Evolutionary conservation across 2,329 filamentous ascomycete genomes (phyloP), one percentile per base, ranked within the genome.

Genomic region (Ambrosiella cleistominuta): DNA sequence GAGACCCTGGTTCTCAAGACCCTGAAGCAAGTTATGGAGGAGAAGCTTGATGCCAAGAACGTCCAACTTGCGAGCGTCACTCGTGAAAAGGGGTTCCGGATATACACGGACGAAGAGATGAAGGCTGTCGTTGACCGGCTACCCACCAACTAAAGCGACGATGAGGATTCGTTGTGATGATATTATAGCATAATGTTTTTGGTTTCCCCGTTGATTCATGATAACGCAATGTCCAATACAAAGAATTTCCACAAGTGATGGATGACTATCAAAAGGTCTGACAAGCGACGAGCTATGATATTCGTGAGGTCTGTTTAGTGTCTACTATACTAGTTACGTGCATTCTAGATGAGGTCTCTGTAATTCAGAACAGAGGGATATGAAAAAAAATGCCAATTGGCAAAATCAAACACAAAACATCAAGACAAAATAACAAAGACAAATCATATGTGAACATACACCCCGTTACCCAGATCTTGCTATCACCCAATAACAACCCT

Each of bases 11-110:
- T 95, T 56, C 77, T 98, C 67, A 97, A 97, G 81, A 98, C 93
- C 42, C 72, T 98, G 70, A 98, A 97, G 80, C 93, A 98, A 75
- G 93, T 98, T 65, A 98, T 98, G 93, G 93, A 98, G 75, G 93
- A 98, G 82, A 98, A 98, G 77, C 79, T 98, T 61, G 93, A 98
- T 70, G 81, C 89, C 63, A 98, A 98, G 81, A 98, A 98, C 69
- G 93, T 98, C 64, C 93, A 98, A 76, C 73, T 98, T 65, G 93
- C 93, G 57, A 97, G 91, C 69, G 93, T 98, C 60, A 98, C 93
- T 62, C 95, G 90, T 78, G 91, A 96, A 64, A 91, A 87, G 74
- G 93, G 93, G 59, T 98, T 98, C 79, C 85, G 88, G 75, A 96
- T 98, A 82, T 98, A 98, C 77, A 86, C 84, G 60, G 93, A 98